A percentile compares a stretch with the other conserved stretches of the same genome.
Conservation (phyloP, 306 rosid species). For the Prunus kanzakura region DNA sequence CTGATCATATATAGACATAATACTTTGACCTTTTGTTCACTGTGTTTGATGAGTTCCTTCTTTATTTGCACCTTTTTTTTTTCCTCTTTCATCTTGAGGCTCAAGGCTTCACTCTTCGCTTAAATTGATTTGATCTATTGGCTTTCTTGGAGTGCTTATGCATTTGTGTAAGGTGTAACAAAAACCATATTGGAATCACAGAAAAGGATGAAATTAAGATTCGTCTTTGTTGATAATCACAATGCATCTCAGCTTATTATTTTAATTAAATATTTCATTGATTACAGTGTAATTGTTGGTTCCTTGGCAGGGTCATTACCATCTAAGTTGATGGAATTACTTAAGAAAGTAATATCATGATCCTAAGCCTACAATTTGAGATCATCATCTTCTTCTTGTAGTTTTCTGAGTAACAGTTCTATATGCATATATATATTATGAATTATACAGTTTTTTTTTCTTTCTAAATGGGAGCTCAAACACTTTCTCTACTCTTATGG, state of each 20-base stretch:
- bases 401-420: neutral
- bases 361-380: neutral
- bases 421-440: neutral
- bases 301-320: neutral
- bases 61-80: neutral
- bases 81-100: slow-evolving; percentile 4
- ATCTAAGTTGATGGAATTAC: neutral
- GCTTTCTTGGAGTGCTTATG: slow-evolving; percentile 11
- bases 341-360: neutral
- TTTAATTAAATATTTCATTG: neutral
- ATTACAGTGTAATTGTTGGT: neutral
- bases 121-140: slow-evolving; percentile 4
- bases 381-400: neutral
- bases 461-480: neutral
- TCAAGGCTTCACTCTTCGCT: slow-evolving; percentile 14
- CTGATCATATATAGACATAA: slow-evolving; percentile 7
- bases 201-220: slow-evolving; percentile 11
- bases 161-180: slow-evolving; percentile 27
- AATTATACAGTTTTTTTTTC: no score
- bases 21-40: slow-evolving; percentile 10
- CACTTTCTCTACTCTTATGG: neutral
- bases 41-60: slow-evolving; percentile 11
- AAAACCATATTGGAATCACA: slow-evolving; percentile 17
- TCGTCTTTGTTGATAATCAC: slow-evolving; percentile 17
- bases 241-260: slow-evolving; percentile 9